Evolutionary conservation across 176 grass and related monocot genomes (phyloP), one percentile per base, ranked within the genome.

Genomic region (Bromus sterilis): DNA sequence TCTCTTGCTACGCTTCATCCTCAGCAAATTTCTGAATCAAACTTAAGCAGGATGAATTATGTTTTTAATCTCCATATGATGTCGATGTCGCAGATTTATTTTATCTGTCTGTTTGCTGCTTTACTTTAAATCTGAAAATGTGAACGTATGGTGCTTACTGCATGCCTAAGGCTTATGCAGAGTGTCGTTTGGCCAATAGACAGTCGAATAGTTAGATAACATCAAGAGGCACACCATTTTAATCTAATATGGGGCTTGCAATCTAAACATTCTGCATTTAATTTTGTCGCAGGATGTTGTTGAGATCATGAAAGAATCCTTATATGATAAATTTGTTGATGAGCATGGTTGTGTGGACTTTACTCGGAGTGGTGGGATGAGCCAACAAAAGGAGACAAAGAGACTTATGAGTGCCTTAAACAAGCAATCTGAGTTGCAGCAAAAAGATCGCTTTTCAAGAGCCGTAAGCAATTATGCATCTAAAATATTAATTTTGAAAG

Each of bases 321-420:
- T 90, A 32, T 85, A 98, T 59, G 90, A 98, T 46, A 98, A 98
- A 89, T 98, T 82, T 84, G 86, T 98, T 53, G 92, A 93, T 78
- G 90, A 95, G 42, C 43, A 88, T 77, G 92, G 88, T 55, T 67
- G 9, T 86, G 92, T 98, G 13, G 92, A 98, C 61, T 98, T 88
- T 53, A 18, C 62, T 89, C 88, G 91, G 20, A 97, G 94, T 18
- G 82, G 88, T 83, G 95, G 95, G 39, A 95, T 98, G 95, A 98
- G 92, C 79, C 83, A 83, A 25, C 78, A 37, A 20, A 94, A 98
- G 86, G 86, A 86, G 49, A 46, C 73, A 48, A 98, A 33, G 32
- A 90, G 13, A 53, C 82, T 97, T 78, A 4, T 93, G 48, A 91
- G 49, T 66, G 88, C 85, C 9, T 86, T 95, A 59, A 84, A 91